These are phyloP conservation scores for Starmerella kuoi DNA, from an alignment of 805 yeast genomes.

Conservation along the genomic window DNA sequence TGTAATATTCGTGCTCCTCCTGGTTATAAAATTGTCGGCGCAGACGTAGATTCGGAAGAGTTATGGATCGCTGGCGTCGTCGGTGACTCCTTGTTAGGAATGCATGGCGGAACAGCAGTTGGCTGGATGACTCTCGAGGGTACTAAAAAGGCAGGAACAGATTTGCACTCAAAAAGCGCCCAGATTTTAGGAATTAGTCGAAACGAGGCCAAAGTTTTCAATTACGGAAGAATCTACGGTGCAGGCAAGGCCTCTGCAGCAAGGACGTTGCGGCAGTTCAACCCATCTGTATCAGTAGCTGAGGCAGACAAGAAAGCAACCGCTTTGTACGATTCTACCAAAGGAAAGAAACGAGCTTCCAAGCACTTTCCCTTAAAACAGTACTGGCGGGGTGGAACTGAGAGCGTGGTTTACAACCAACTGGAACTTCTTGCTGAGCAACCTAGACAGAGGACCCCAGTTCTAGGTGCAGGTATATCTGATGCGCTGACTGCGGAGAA, in stretches of 20 bases:
- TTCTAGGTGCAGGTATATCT: conserved; percentile 86
- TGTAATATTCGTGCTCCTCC: conserved; percentile 74
- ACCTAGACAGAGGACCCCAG: conserved; percentile 75
- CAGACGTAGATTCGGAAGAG: conserved; percentile 97
- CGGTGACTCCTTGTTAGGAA: conserved; percentile 78
- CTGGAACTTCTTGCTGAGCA: conserved; percentile 78
- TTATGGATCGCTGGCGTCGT: conserved; percentile 93
- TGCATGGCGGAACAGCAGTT: conserved; percentile 92
- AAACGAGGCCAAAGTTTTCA: conserved; percentile 87
- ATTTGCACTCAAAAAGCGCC: conserved; percentile 89
- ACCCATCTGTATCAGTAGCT: conserved; percentile 50
- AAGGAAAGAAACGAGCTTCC: conserved; percentile 43
- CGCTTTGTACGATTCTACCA: conserved; percentile 64
- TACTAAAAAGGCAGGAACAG: conserved; percentile 75
- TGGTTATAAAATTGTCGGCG: conserved; percentile 90
- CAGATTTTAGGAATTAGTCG: conserved; percentile 76
- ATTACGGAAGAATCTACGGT: conserved; percentile 94
- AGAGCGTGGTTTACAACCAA: conserved; percentile 79
- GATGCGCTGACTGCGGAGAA: conserved; percentile 60
- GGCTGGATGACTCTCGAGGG: conserved; percentile 99
- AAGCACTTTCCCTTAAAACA: conserved; percentile 24
- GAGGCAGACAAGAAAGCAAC: conserved; percentile 58
- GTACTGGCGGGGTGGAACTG: conserved; percentile 70
- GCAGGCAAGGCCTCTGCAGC: conserved; percentile 91
- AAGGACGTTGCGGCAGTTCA: conserved; percentile 69